phyloP scores from a whole-genome alignment of 345 rosid genomes.

The Dovyalis caffra region DNA sequence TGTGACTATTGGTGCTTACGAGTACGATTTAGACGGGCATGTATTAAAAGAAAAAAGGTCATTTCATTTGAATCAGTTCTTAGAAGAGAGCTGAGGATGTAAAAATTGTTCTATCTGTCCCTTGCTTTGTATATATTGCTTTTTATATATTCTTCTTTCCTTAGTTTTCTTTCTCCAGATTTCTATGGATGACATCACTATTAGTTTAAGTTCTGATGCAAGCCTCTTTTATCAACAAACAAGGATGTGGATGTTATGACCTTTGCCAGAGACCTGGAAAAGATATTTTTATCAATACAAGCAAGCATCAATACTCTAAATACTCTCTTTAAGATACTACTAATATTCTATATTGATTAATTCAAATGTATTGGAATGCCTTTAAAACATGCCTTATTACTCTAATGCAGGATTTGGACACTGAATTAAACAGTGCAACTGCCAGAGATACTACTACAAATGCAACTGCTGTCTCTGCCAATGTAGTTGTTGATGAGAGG shows the following conservation, averaged over 20 bases:
- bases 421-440: slow-evolving; percentile 83
- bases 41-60: no score
- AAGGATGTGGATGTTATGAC: slow-evolving; percentile 76
- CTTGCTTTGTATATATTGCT: no score
- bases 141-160: no score
- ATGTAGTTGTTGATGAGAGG: slow-evolving; percentile 78
- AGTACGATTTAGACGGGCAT: no score
- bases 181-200: no score
- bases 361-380: neutral
- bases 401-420: slow-evolving; percentile 72
- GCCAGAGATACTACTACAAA: slow-evolving; percentile 62
- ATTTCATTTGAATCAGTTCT: no score
- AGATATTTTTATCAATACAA: slow-evolving; percentile 85
- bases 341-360: neutral
- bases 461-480: slow-evolving; percentile 87
- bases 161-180: no score
- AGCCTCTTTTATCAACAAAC: slow-evolving; percentile 53
- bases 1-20: no score
- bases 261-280: slow-evolving; percentile 85
- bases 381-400: slow-evolving; percentile 2
- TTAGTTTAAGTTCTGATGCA: no score
- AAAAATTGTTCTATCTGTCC: no score
- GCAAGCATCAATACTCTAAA: slow-evolving; percentile 48
- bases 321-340: neutral
- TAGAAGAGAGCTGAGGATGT: no score